Conservation (phyloP, 352 stramenopile species). For the Globisporangium emineosum region DNA sequence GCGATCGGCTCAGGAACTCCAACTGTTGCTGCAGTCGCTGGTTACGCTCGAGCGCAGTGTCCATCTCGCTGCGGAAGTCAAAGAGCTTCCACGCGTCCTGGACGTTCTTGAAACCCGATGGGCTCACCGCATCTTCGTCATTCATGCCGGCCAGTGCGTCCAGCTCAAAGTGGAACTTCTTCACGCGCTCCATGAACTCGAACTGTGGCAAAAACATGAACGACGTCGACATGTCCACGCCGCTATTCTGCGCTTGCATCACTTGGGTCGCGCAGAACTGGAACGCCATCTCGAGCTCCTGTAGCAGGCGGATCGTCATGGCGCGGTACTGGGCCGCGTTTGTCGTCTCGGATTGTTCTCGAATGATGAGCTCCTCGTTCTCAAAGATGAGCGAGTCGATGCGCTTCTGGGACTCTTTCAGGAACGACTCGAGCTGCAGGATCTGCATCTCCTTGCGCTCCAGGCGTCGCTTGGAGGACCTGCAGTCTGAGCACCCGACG, state of each 20-base stretch:
- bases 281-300: slow-evolving; percentile 72
- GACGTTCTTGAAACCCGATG: slow-evolving; percentile 1
- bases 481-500: slow-evolving; percentile 41
- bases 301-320: slow-evolving; percentile 58
- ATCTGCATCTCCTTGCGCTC: slow-evolving; percentile 75
- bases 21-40: slow-evolving; percentile 60
- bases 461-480: slow-evolving; percentile 50
- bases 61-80: slow-evolving; percentile 53
- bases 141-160: slow-evolving; percentile 28
- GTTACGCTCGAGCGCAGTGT: slow-evolving; percentile 59
- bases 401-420: slow-evolving; percentile 77
- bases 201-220: slow-evolving; percentile 63
- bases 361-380: slow-evolving; percentile 61
- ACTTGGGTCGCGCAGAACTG: slow-evolving; percentile 62
- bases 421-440: slow-evolving; percentile 69
- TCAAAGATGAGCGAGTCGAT: slow-evolving; percentile 61
- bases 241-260: slow-evolving; percentile 29
- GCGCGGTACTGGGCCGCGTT: slow-evolving; percentile 53
- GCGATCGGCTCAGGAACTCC: slow-evolving; percentile 51
- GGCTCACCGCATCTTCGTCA: slow-evolving; percentile 3
- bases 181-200: slow-evolving; percentile 74
- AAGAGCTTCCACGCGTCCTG: slow-evolving; percentile 33
- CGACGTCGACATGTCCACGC: slow-evolving; percentile 15
- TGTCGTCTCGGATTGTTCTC: slow-evolving; percentile 62
- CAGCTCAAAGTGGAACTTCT: slow-evolving; percentile 55